Conservation (phyloP, 1,139 yeast species). For the Candida glucosophila region DNA sequence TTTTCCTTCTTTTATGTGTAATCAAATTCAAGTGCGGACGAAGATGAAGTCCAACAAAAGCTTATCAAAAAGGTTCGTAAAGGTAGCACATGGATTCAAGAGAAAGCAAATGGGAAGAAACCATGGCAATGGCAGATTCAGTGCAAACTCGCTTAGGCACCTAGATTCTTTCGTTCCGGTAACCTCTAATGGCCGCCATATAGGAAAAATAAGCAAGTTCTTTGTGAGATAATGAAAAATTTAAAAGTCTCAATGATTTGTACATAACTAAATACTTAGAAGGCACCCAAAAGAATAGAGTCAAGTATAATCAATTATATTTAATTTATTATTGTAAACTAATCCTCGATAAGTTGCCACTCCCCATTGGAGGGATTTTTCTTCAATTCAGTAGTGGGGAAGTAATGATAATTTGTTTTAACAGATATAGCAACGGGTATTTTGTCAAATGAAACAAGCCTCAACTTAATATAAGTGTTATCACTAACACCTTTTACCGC, state of each 20-base stretch:
- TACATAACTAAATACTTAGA: no score
- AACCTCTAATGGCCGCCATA: slow-evolving; percentile 40
- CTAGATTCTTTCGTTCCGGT: slow-evolving; percentile 60
- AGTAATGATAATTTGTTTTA: slow-evolving; percentile 85
- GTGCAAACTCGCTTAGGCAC: slow-evolving; percentile 51
- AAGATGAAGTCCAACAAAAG: slow-evolving; percentile 63
- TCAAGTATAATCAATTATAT: no score
- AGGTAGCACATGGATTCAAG: slow-evolving; percentile 43
- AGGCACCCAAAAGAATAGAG: no score
- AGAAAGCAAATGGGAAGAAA: slow-evolving; percentile 80
- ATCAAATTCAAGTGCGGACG: slow-evolving; percentile 41
- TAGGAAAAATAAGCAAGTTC: slow-evolving; percentile 40
- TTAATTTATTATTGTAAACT: no score
- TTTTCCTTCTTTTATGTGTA: no score
- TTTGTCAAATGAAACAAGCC: slow-evolving; percentile 77
- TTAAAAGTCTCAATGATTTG: no score
- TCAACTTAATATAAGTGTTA: slow-evolving; percentile 69
- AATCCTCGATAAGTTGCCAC: slow-evolving; percentile 41
- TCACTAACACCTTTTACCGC: slow-evolving; percentile 66
- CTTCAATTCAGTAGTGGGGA: slow-evolving; percentile 69
- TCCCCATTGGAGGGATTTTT: slow-evolving; percentile 32
- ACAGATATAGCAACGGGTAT: slow-evolving; percentile 79
- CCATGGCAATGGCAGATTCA: slow-evolving; percentile 91
- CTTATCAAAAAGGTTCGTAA: slow-evolving; percentile 78
- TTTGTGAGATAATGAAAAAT: no score